Base-by-base conservation (phyloP, 2,329 filamentous ascomycete genomes). In the Coniochaeta sp. region DNA sequence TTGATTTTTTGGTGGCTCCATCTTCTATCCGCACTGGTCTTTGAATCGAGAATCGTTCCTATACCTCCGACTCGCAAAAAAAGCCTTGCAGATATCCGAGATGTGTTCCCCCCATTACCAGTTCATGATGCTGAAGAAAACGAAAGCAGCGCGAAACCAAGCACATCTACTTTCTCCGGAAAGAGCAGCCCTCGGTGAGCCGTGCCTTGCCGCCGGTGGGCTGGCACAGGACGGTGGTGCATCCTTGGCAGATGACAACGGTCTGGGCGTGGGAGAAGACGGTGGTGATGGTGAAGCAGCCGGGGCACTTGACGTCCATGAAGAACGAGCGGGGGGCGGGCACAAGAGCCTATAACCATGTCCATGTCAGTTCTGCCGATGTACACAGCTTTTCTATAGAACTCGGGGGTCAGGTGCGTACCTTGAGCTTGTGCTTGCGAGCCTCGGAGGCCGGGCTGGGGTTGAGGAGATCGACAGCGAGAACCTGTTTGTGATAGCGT, bases 221-320 rank as follows among this genome's bases (percentile, higher is more conserved):
- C 81, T 99, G 95, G 91, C 95, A 99, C 67, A 99, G 91, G 71
- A 99, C 95, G 74, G 96, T 97, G 74, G 93, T 96, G 91, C 95
- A 99, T 75, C 95, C 95, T 77, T 92, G 92, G 89, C 95, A 99
- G 87, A 98, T 96, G 81, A 99, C 95, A 79, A 99, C 95, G 78
- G 95, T 99, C 87, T 99, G 95, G 80, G 95, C 95, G 87, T 99
- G 95, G 67, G 93, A 98, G 91, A 98, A 99, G 82, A 99, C 95
- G 80, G 95, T 99, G 80, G 95, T 99, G 88, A 99, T 99, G 81
- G 93, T 97, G 89, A 98, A 99, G 91, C 95, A 99, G 76, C 95
- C 95, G 79, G 95, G 95, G 90, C 95, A 99, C 90, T 99, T 99
- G 86, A 99, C 95, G 79, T 99, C 95, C 95, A 99, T 99, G 91